Evolutionary conservation across 306 rosid species (phyloP), one percentile per base, ranked within the genome.

Genomic region (Macrotyloma uniflorum): DNA sequence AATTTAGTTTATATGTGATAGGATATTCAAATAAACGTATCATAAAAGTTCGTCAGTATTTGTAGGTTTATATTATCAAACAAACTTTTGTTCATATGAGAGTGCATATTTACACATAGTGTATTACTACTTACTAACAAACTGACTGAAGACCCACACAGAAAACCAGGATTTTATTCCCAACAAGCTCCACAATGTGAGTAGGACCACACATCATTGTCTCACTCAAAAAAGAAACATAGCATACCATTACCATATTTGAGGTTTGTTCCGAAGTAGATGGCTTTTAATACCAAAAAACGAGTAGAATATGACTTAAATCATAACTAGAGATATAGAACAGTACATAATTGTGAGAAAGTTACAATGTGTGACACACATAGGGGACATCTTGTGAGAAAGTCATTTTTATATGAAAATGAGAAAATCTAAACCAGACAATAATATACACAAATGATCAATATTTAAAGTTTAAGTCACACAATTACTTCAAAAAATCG

Each of bases 1-100:
- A 40, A 65, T 55, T 54, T 40, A 28, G 33, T 19, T 54, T 54
- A 40, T 38, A 36, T 46, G 26, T 20, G 18, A 23, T 23, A 42
- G 15, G 40, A 68, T 42, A 78, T 54, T 62, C 36, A 18, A 47
- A 78, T 57, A 71, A 50, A 64, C 10, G 42, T 4, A 54, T 67
- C 67, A 24, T 47, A 40, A 67, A 67, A 55, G 22, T 28, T 28
- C 22, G 43, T 30, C 32, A 55, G 59, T 42, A 28, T 55, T 55
- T n/a, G 30, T 55, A 68, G 67, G 62, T 57, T 67, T 43, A 42
- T 67, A 55, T 28, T 19, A 20, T 20, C 24, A 66, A 51, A 55
- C 36, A 26, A 67, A 42, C 38, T 32, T 13, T 54, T 28, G 49
- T 18, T 57, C 40, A 43, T 55, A 68, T 55, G 43, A 14, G 7